These are phyloP conservation scores for Pythium periplocum DNA, from an alignment of 352 stramenopile species.

Conservation along the genomic window DNA sequence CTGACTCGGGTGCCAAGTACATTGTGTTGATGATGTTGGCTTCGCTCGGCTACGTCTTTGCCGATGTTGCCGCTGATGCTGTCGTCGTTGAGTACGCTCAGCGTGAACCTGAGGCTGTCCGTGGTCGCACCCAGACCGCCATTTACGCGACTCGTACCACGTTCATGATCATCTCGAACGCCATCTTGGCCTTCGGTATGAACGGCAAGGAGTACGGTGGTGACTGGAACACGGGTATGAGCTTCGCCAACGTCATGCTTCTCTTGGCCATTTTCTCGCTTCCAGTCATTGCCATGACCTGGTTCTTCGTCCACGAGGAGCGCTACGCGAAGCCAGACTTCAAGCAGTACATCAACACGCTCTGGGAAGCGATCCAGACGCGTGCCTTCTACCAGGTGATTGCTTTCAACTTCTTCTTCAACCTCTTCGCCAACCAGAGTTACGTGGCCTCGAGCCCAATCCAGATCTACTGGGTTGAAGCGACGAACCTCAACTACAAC, in stretches of 20 bases:
- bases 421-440: constrained; percentile 19
- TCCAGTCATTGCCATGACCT: constrained; percentile 22
- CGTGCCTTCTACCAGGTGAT: constrained; percentile 25
- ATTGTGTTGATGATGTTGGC: constrained; percentile 25
- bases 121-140: constrained; percentile 19
- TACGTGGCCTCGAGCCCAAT: constrained; percentile 19
- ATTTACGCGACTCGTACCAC: constrained; percentile 22
- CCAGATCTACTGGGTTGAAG: constrained; percentile 17
- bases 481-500: constrained; percentile 19
- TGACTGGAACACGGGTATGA: constrained; percentile 17
- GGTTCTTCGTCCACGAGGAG: constrained; percentile 27
- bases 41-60: constrained; percentile 26
- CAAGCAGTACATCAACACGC: constrained; percentile 19
- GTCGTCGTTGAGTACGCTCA: constrained; percentile 26
- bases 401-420: constrained; percentile 18
- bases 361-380: constrained; percentile 27
- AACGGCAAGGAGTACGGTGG: constrained; percentile 23
- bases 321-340: constrained; percentile 20
- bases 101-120: constrained; percentile 18
- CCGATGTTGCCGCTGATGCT: constrained; percentile 29
- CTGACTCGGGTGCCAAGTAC: constrained; percentile 16
- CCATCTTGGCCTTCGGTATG: constrained; percentile 19
- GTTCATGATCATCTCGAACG: constrained; percentile 16
- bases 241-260: constrained; percentile 19
- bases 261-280: constrained; percentile 22